Evolutionary conservation across 257 asterid species (phyloP).

Genomic region (Ophiorrhiza pumila): DNA sequence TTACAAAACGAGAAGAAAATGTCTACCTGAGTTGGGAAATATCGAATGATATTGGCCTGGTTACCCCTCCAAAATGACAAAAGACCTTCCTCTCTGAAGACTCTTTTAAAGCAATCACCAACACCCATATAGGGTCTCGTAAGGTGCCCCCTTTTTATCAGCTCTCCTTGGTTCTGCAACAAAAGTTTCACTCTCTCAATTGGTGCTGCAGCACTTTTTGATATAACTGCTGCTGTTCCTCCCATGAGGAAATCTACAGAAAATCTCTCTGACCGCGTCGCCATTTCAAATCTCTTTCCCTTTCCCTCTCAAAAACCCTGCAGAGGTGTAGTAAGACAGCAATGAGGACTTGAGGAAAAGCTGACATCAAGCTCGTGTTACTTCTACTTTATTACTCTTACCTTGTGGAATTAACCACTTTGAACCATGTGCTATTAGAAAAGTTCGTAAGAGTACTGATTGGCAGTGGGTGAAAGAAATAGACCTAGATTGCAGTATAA

Average conservation of each 20-base stretch:
- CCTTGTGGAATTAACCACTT: background rate
- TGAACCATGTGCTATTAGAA: background rate
- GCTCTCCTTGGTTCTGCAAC: slow-evolving; percentile 95
- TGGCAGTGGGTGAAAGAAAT: background rate
- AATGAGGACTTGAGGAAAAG: background rate
- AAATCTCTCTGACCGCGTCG: slow-evolving; percentile 52
- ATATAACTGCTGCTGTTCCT: slow-evolving; percentile 72
- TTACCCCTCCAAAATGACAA: slow-evolving; percentile 93
- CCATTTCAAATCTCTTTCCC: slow-evolving; percentile 52
- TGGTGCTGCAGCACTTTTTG: slow-evolving; percentile 91
- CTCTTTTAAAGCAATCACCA: slow-evolving; percentile 65
- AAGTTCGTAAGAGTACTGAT: background rate
- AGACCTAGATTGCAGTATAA: background rate
- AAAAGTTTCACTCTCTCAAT: slow-evolving; percentile 96
- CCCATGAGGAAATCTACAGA: slow-evolving; percentile 74
- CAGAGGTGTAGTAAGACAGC: slow-evolving; percentile 13
- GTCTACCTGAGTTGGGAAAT: slow-evolving; percentile 91
- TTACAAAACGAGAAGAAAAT: slow-evolving; percentile 8
- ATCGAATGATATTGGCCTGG: slow-evolving; percentile 91
- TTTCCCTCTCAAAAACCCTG: slow-evolving; percentile 39
- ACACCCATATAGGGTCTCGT: slow-evolving; percentile 69
- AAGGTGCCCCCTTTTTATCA: slow-evolving; percentile 78
- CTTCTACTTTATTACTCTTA: background rate
- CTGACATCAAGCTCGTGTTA: background rate
- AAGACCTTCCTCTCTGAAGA: slow-evolving; percentile 71